Evolutionary conservation across 768 basidiomycete species (phyloP).

Genomic region (Xerocomellus chrysenteron): DNA sequence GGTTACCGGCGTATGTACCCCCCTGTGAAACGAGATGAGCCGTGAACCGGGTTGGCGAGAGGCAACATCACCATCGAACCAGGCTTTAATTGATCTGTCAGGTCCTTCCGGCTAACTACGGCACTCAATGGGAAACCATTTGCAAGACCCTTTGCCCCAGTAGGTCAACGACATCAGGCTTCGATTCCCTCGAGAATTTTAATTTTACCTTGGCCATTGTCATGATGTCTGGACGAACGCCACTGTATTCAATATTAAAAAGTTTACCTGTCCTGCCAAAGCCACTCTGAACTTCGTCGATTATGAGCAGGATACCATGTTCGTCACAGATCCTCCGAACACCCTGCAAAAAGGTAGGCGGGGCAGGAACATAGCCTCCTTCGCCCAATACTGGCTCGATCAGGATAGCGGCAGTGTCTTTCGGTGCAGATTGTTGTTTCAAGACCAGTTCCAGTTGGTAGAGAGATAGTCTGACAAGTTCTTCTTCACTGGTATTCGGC

Average conservation of each 20-base stretch:
- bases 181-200: not conserved
- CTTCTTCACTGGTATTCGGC: constrained; percentile 51
- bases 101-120: constrained; percentile 73
- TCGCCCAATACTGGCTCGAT: constrained; percentile 94
- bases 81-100: constrained; percentile 75
- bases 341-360: constrained; percentile 74
- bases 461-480: constrained; percentile 61
- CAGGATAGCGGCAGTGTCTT: constrained; percentile 90
- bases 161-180: constrained; percentile 5
- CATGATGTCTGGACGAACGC: constrained; percentile 85
- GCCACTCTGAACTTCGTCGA: constrained; percentile 89
- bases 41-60: not conserved
- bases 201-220: constrained; percentile 75
- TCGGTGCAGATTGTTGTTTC: constrained; percentile 76
- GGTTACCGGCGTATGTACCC: constrained; percentile 91
- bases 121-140: constrained; percentile 95
- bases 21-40: constrained; percentile 44
- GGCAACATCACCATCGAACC: constrained; percentile 66
- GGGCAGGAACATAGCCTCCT: constrained; percentile 92
- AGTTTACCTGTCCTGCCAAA: constrained; percentile 85
- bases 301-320: constrained; percentile 79
- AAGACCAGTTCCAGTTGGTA: constrained; percentile 81
- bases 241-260: constrained; percentile 82
- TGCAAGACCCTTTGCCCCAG: constrained; percentile 59
- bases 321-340: constrained; percentile 84